phyloP scores from a whole-genome alignment of 306 rosid genomes.

The Sophora flavescens region DNA sequence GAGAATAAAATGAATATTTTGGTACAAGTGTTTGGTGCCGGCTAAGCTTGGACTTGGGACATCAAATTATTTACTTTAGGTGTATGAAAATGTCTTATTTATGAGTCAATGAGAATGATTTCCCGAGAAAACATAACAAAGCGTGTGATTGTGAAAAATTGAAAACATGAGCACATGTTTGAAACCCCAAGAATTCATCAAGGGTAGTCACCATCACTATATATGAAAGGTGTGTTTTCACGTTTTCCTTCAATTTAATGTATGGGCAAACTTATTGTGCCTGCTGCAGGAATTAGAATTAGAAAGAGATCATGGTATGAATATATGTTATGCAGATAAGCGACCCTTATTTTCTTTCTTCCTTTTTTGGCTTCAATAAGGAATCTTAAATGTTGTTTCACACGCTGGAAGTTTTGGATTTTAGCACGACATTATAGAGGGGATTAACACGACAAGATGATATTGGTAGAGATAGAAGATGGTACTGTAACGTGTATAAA shows the following conservation, averaged over 20 bases:
- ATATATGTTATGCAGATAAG: conserved; percentile 4
- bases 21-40: conserved; percentile 59
- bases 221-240: conserved; percentile 25
- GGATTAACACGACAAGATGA: too few species aligned
- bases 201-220: conserved; percentile 32
- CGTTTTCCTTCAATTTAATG: conserved; percentile 9
- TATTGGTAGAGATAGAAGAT: too few species aligned
- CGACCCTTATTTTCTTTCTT: neutral
- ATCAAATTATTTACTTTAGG: conserved; percentile 25
- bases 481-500: too few species aligned
- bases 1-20: conserved; percentile 30
- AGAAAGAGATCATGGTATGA: conserved; percentile 16
- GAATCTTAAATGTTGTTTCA: conserved; percentile 26
- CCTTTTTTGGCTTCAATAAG: conserved; percentile 22
- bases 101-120: conserved; percentile 53
- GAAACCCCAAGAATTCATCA: conserved; percentile 34
- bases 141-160: conserved; percentile 46
- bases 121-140: conserved; percentile 41
- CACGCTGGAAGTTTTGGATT: conserved; percentile 31
- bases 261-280: conserved; percentile 23
- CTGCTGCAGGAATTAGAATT: conserved; percentile 34
- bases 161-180: conserved; percentile 50
- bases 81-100: conserved; percentile 44
- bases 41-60: conserved; percentile 49
- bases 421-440: neutral